Percentiles rank a stretch among this genome's conserved stretches.
Evolutionary conservation across 148 eudicot species (phyloP).

Genomic region (Drosera capensis): DNA sequence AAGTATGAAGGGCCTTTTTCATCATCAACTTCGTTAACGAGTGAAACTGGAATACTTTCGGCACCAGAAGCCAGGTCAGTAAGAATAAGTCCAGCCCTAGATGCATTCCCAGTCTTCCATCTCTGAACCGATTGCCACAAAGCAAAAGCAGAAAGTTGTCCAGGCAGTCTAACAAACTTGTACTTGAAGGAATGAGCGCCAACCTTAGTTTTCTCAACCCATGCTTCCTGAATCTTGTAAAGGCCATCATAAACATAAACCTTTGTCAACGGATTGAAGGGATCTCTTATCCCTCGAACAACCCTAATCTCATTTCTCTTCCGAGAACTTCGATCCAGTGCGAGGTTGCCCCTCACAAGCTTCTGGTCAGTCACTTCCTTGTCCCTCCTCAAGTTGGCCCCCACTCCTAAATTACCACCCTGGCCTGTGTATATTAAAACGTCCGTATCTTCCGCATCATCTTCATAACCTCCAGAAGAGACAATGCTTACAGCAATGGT

Average conservation of each 20-base stretch:
- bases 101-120: conserved; percentile 10
- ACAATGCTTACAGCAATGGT: conserved; percentile 15
- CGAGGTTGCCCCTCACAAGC: conserved; percentile 16
- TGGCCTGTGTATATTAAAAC: conserved; percentile 15
- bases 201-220: conserved; percentile 17
- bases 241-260: conserved; percentile 20
- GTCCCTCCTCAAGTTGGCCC: too few species aligned
- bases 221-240: conserved; percentile 15
- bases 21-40: conserved; percentile 20
- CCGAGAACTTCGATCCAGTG: conserved; percentile 12
- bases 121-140: conserved; percentile 16
- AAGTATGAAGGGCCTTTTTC: conserved; percentile 16
- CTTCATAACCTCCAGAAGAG: conserved; percentile 14
- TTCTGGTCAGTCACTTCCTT: conserved; percentile 11
- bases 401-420: conserved; percentile 11
- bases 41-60: conserved; percentile 16
- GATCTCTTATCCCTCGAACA: conserved; percentile 12
- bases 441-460: conserved; percentile 11
- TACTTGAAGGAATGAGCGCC: conserved; percentile 14
- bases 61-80: conserved; percentile 15
- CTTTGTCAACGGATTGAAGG: conserved; percentile 2
- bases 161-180: conserved; percentile 15
- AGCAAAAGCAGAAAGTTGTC: conserved; percentile 13
- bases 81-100: conserved; percentile 11
- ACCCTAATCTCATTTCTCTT: conserved; percentile 11